Base-by-base conservation (phyloP, 192 early-diverging fungal species). In the Coemansia sp. region DNA sequence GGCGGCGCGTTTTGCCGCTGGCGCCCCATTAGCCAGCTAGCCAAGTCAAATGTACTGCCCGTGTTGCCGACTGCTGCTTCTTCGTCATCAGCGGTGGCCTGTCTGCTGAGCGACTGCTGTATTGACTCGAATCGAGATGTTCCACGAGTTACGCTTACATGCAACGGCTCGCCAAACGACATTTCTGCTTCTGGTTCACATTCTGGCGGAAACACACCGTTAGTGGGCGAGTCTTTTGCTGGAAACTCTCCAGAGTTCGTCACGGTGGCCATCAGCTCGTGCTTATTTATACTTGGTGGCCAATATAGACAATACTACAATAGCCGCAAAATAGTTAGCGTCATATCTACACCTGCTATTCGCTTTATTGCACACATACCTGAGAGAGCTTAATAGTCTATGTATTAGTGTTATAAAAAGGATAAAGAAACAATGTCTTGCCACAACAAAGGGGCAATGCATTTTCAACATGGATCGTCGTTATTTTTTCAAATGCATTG, bases 121-220 rank as follows among this genome's bases (percentile, higher is more conserved):
- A 73, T 65, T 2, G 64, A 43, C 42, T 65, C 45, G 48, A 72
- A 79, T 11, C 65, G 57, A 4, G 62, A 53, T 0, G 70, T 65
- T 0, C 55, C 76, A 0, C 42, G 58, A 20, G 41, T 49, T 33
- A 72, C 50, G 54, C 57, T 72, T 57, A 79, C 76, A n/a, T 69
- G 61, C 28, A 67, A 49, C 19, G 65, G 70, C 62, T 79, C 76
- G 3, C 76, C 76, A 56, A 79, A 79, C 15, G 72, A 69, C 36
- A 40, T 70, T 13, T 20, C 16, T 1, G 44, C n/a, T 12, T 57
- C 55, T 11, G 44, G 44, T 18, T 46, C 44, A 13, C 44, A 46
- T 13, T 21, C 23, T 21, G 44, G 44, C 19, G 44, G 44, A 46
- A 46, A 46, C 44, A 46, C 19, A 9, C 44, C 44, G 19, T 46